These are phyloP conservation scores for Lactifluus piperatus DNA, from an alignment of 768 basidiomycete species.

Conservation along the genomic window DNA sequence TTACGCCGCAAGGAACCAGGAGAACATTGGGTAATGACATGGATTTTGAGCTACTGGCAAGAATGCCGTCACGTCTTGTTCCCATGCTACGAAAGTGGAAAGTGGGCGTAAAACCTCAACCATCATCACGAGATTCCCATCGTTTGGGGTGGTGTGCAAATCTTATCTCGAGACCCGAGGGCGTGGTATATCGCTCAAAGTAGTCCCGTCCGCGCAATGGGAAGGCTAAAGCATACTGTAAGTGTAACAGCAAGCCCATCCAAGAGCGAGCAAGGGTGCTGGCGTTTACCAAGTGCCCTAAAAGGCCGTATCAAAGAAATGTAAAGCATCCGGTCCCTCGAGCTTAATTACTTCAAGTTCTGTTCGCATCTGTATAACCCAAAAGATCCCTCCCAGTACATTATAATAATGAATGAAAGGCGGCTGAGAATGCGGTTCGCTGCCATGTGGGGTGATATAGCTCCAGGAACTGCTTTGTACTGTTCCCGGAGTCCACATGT, in stretches of 20 bases:
- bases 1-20: constrained; percentile 6
- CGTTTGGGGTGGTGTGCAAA: not conserved
- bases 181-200: not conserved
- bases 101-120: not conserved
- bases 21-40: not conserved
- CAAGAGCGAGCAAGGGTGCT: too few relatives aligned
- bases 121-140: not conserved
- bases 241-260: too few relatives aligned
- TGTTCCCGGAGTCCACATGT: not conserved
- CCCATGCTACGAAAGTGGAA: not conserved
- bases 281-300: too few relatives aligned
- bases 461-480: constrained; percentile 6
- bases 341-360: not conserved
- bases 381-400: not conserved
- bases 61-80: constrained; percentile 1
- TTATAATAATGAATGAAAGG: not conserved
- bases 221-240: not conserved
- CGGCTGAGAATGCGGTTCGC: not conserved
- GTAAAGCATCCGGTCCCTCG: not conserved
- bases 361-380: not conserved
- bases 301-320: not conserved
- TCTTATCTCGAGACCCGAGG: not conserved
- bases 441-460: not conserved
- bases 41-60: not conserved
- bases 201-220: not conserved